Conservation (phyloP, 257 asterid species). For the Solanum infundibuliforme region DNA sequence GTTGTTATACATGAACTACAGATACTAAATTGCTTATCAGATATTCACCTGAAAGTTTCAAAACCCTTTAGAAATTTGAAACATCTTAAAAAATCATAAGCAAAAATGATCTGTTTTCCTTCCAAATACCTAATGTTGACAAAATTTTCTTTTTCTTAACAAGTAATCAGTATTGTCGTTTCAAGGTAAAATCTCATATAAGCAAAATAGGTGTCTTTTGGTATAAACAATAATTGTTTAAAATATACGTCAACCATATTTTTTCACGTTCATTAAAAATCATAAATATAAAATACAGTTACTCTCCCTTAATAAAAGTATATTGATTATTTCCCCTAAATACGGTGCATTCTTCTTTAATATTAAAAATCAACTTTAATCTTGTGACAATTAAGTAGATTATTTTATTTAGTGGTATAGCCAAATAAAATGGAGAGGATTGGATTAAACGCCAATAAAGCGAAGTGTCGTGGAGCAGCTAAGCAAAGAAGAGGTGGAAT, state of each 20-base stretch:
- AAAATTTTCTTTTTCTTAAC: no score
- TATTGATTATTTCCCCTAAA: no score
- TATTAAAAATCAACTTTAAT: not conserved
- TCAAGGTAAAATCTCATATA: no score
- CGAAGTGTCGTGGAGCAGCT: not conserved
- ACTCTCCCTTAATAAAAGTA: no score
- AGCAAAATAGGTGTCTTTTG: no score
- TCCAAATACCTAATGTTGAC: not conserved
- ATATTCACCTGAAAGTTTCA: not conserved
- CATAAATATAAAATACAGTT: no score
- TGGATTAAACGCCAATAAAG: not conserved
- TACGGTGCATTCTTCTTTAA: not conserved
- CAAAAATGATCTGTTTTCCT: not conserved
- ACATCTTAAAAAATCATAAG: not conserved
- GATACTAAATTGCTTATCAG: not conserved
- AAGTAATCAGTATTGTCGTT: no score
- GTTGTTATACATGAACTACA: not conserved
- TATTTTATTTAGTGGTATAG: not conserved
- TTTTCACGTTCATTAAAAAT: no score
- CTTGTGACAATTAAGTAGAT: not conserved
- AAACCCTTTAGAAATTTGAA: not conserved
- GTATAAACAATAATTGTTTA: no score
- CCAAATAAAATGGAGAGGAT: not conserved
- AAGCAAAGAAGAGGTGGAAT: not conserved
- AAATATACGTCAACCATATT: no score